Evolutionary conservation across 495 filamentous ascomycete species (phyloP).

Genomic region (Aspergillus hancockii): DNA sequence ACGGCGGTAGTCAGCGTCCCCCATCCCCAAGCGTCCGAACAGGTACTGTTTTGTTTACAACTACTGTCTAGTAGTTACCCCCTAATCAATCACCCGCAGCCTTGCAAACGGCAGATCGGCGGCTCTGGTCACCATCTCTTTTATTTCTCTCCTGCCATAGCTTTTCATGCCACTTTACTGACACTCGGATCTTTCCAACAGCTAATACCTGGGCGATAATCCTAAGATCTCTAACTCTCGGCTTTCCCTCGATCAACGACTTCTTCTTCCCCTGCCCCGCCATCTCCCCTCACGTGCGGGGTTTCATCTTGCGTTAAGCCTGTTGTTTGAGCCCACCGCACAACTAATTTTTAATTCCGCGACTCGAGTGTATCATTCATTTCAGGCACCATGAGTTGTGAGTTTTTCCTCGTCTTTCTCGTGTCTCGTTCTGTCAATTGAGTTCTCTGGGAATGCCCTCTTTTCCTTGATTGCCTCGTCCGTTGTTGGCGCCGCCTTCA

Average conservation of each 20-base stretch:
- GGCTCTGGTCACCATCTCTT: not conserved
- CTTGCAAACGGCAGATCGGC: constrained; percentile 1
- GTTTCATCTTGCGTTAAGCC: constrained; percentile 22
- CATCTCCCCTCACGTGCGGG: constrained; percentile 25
- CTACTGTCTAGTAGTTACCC: not conserved
- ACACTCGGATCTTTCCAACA: not conserved
- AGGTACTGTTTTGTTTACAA: not conserved
- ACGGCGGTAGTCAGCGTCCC: not conserved
- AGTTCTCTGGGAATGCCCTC: not conserved
- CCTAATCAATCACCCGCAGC: constrained; percentile 11
- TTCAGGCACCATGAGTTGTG: constrained; percentile 48
- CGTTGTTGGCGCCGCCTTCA: constrained; percentile 11
- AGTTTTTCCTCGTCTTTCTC: constrained; percentile 27
- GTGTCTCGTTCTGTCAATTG: not conserved
- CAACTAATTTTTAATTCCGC: constrained; percentile 7
- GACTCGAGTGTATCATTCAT: not conserved
- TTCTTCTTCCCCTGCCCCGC: constrained; percentile 20
- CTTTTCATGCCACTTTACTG: constrained; percentile 3
- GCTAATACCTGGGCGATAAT: not conserved
- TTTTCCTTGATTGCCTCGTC: constrained; percentile 4
- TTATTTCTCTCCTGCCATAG: not conserved
- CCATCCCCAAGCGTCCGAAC: not conserved
- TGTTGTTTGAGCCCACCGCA: constrained; percentile 25
- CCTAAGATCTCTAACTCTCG: not conserved
- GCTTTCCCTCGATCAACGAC: not conserved